phyloP scores from a whole-genome alignment of 345 rosid species.

The Abelmoschus esculentus region DNA sequence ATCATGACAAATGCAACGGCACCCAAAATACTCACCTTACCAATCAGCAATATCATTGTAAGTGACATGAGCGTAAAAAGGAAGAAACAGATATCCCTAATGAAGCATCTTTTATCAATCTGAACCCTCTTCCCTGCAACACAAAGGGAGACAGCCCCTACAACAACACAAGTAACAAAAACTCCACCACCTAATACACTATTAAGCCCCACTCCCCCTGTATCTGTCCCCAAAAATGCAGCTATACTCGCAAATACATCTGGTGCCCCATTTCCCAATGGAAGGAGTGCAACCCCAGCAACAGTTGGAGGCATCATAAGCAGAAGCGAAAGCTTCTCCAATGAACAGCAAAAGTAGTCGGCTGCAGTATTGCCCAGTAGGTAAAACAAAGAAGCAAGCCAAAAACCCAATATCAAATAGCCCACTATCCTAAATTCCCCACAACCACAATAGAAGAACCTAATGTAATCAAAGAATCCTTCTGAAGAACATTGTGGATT shows the following conservation, averaged over 20 bases:
- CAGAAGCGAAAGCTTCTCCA: conserved; percentile 78
- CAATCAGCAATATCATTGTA: conserved; percentile 49
- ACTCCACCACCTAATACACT: conserved; percentile 90
- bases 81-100: conserved; percentile 79
- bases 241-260: conserved; percentile 95
- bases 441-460: conserved; percentile 70
- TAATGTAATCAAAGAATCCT: conserved; percentile 71
- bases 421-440: conserved; percentile 40
- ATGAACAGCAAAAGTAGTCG: conserved; percentile 78
- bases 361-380: conserved; percentile 90
- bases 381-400: conserved; percentile 80
- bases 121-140: conserved; percentile 56
- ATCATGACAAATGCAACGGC: conserved; percentile 67
- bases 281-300: conserved; percentile 87
- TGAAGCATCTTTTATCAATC: conserved; percentile 70
- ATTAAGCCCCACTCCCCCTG: conserved; percentile 81
- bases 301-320: conserved; percentile 71
- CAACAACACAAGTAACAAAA: conserved; percentile 82
- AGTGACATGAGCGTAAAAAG: conserved; percentile 48
- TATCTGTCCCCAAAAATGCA: conserved; percentile 69
- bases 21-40: conserved; percentile 51
- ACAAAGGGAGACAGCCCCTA: conserved; percentile 63
- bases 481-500: conserved; percentile 59
- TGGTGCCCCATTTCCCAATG: conserved; percentile 92
- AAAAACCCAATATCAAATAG: conserved; percentile 45